phyloP scores from a whole-genome alignment of 2,329 filamentous ascomycete genomes.

The Neodidymelliopsis sp. region DNA sequence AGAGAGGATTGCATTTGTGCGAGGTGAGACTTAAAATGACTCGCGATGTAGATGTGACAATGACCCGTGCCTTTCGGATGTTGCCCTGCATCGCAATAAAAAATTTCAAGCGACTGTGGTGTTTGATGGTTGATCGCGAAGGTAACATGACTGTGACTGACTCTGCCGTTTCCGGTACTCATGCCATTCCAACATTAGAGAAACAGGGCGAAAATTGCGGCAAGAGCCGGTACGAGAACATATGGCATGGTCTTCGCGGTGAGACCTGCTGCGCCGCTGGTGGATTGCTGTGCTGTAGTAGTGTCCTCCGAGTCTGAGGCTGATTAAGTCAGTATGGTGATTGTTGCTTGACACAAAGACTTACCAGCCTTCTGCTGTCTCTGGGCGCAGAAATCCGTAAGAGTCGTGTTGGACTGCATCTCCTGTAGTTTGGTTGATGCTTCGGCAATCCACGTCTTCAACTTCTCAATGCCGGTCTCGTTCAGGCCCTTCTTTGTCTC shows the following conservation, averaged over 20 bases:
- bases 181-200: slow-evolving; percentile 15
- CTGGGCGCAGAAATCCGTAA: slow-evolving; percentile 33
- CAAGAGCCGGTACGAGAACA: slow-evolving; percentile 24
- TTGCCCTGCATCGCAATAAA: too few relatives aligned
- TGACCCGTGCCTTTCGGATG: too few relatives aligned
- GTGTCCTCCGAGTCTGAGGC: background rate
- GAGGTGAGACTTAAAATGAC: too few relatives aligned
- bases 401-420: slow-evolving; percentile 38
- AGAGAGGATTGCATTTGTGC: too few relatives aligned
- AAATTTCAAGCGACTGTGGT: too few relatives aligned
- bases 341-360: background rate
- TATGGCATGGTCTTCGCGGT: slow-evolving; percentile 26
- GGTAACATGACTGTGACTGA: too few relatives aligned
- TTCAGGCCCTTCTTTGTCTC: slow-evolving; percentile 32
- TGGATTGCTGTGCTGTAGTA: slow-evolving; percentile 12
- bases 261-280: slow-evolving; percentile 18
- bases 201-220: slow-evolving; percentile 24
- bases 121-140: too few relatives aligned
- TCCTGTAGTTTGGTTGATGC: slow-evolving; percentile 32
- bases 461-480: slow-evolving; percentile 26
- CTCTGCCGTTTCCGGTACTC: background rate
- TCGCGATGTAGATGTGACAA: too few relatives aligned
- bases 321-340: background rate
- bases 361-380: slow-evolving; percentile 20
- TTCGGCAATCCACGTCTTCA: slow-evolving; percentile 32